Conservation (phyloP, 176 grass and related monocot genomes). For the Musa schizocarpa region DNA sequence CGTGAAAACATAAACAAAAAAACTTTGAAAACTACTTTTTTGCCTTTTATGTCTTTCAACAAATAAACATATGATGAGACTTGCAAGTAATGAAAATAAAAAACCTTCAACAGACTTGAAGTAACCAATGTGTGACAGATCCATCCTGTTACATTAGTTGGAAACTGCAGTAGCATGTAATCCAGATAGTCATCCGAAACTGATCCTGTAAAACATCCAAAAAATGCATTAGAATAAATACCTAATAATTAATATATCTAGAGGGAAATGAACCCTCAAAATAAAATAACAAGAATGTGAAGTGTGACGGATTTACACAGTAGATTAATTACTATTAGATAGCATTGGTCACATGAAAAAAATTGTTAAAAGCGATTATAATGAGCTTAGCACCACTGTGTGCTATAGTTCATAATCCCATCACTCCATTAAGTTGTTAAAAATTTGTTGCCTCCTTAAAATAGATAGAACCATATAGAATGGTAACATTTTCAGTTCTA, state of each 20-base stretch:
- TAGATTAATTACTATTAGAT: not conserved
- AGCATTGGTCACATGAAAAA: not conserved
- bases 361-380: not conserved
- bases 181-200: conserved; percentile 91
- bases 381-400: not conserved
- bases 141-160: conserved; percentile 97
- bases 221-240: not conserved
- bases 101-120: conserved; percentile 85
- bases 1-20: not conserved
- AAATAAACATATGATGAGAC: not conserved
- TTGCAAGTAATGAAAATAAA: not conserved
- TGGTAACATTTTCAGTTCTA: too few relatives aligned
- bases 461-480: too few relatives aligned
- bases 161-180: conserved; percentile 85
- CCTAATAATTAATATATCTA: not conserved
- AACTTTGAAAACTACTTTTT: not conserved
- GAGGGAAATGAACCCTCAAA: not conserved
- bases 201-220: conserved; percentile 37
- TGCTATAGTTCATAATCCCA: not conserved
- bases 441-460: not conserved
- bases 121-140: conserved; percentile 80
- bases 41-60: not conserved
- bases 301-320: not conserved
- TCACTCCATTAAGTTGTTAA: not conserved
- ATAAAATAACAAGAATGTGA: not conserved